Conservation (phyloP, 2,329 filamentous ascomycete genomes). For the Furcasterigmium furcatum region DNA sequence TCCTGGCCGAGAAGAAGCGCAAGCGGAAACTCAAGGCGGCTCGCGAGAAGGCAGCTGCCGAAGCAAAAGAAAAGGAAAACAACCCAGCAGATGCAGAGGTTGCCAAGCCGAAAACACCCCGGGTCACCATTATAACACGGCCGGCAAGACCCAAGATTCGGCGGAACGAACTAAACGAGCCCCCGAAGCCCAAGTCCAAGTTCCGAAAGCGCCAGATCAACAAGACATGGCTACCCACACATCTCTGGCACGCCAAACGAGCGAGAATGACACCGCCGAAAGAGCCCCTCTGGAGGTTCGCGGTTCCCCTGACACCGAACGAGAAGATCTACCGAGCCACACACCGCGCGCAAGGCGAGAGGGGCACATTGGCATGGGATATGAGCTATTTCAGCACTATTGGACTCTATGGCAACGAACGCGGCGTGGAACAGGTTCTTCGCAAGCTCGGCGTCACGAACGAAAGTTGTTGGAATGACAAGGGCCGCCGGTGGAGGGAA, state of each 20-base stretch:
- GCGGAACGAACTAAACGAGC: constrained; percentile 64
- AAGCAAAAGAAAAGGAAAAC: constrained; percentile 17
- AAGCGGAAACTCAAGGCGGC: constrained; percentile 35
- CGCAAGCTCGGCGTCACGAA: constrained; percentile 60
- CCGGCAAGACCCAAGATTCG: constrained; percentile 62
- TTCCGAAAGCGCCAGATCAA: constrained; percentile 82
- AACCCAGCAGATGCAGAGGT: constrained; percentile 1
- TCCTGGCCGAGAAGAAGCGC: constrained; percentile 55
- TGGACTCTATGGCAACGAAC: constrained; percentile 64
- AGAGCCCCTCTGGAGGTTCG: constrained; percentile 85
- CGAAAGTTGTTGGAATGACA: constrained; percentile 58
- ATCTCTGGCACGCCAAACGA: constrained; percentile 89
- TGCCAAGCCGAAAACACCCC: constrained; percentile 12
- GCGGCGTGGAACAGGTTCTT: constrained; percentile 64
- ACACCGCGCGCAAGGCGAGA: constrained; percentile 72
- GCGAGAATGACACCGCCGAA: constrained; percentile 81
- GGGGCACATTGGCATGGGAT: constrained; percentile 86
- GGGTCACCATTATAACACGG: constrained; percentile 32
- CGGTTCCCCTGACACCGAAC: constrained; percentile 79
- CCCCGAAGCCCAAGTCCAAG: constrained; percentile 54
- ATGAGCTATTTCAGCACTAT: constrained; percentile 92
- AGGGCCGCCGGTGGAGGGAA: constrained; percentile 67
- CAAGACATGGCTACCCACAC: constrained; percentile 94
- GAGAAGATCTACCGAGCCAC: constrained; percentile 88
- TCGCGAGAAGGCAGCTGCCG: constrained; percentile 24